Evolutionary conservation across 352 stramenopile species (phyloP), one percentile per base, ranked within the genome.

Genomic region (Phytopythium litorale): DNA sequence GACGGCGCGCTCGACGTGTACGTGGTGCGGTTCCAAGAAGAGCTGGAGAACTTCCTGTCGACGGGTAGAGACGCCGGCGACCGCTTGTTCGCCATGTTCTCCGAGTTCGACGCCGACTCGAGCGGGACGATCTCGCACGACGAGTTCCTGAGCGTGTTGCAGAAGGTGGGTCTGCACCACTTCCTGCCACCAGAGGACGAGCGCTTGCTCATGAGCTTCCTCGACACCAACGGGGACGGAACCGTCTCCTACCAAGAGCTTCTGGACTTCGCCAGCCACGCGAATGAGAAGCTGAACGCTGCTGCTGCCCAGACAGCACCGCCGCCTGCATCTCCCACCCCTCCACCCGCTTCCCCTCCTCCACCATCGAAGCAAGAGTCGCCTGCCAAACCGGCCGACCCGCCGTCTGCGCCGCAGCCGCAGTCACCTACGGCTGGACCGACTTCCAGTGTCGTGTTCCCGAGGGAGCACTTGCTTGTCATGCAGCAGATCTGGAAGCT

Each of bases 141-240:
- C 13, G 82, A 93, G 55, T 93, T 92, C 65, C 50, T 88, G 19
- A 71, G 79, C n/a, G 66, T 92, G 6, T 66, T 93, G 5, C 69
- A 92, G 50, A 72, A 79, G 52, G 75, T 81, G 50, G 84, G 82
- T 0, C 67, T 91, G 23, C 68, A 76, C 4, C 72, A 87, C 30
- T 89, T 87, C 28, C 62, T 91, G 21, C 76, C 71, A 13, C 56
- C 70, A n/a, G 83, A 91, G 55, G 79, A 92, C 48, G 76, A 91
- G 53, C 62, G 67, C 5, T 55, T 91, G 33, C 64, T 93, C 9
- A 70, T 93, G 12, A 75, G 85, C 35, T 91, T 93, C 50, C 65
- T 93, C 3, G 82, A 92, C 60, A 69, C 63, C 4, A 85, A 92
- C 49, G 77, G 73, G 7, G 82, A 92, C 55, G 77, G 77, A 4